Evolutionary conservation across 1,284 basidiomycete genomes (phyloP).

Genomic region (Marasmius sp.): DNA sequence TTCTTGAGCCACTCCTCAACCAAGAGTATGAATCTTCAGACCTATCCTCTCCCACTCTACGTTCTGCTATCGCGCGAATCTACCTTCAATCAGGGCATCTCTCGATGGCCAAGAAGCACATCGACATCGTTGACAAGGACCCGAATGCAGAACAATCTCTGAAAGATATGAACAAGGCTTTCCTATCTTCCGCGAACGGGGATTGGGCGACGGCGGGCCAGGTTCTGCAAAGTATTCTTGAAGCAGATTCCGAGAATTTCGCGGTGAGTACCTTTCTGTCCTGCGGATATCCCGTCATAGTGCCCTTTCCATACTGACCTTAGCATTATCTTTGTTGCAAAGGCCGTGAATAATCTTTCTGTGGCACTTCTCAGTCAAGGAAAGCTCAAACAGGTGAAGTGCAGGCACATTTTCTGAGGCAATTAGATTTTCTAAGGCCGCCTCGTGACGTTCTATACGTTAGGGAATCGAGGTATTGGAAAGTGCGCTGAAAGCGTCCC

Average conservation of each 20-base stretch:
- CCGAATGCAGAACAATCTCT: conserved; percentile 39
- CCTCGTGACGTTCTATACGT: background rate
- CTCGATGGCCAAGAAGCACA: conserved; percentile 51
- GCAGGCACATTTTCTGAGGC: background rate
- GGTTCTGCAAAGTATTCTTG: conserved; percentile 43
- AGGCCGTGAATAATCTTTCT: conserved; percentile 80
- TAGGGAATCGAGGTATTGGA: conserved; percentile 72
- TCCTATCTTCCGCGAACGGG: conserved; percentile 65
- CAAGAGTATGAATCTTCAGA: conserved; percentile 34
- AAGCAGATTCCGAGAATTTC: conserved; percentile 55
- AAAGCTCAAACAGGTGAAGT: conserved; percentile 64
- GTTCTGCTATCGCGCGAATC: conserved; percentile 68
- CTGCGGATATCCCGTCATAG: background rate
- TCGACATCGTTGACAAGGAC: conserved; percentile 49
- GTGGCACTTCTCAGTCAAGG: conserved; percentile 72
- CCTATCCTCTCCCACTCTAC: conserved; percentile 47
- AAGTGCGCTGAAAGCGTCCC: conserved; percentile 55
- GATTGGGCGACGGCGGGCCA: conserved; percentile 60
- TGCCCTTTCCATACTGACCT: background rate
- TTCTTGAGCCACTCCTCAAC: conserved; percentile 62
- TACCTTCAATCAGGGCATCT: conserved; percentile 73
- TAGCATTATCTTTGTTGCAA: background rate
- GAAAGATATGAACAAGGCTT: conserved; percentile 60
- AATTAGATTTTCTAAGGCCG: background rate
- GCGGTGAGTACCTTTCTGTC: conserved; percentile 42